phyloP scores from a whole-genome alignment of 176 grass and related monocot species.

The Musa acuminata region DNA sequence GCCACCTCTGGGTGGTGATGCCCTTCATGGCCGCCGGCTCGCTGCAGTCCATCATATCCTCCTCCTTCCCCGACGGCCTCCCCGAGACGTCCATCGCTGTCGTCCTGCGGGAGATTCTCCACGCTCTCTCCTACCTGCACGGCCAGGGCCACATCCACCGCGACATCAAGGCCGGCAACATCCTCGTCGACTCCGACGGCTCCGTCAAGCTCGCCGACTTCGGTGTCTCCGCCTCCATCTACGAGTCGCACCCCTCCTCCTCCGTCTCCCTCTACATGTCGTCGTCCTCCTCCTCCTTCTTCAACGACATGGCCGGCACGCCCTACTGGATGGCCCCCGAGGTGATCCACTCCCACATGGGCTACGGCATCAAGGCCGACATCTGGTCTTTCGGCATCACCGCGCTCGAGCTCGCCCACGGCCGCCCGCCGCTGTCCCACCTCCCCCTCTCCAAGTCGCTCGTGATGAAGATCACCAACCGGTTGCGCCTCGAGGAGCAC shows the following conservation, averaged over 20 bases:
- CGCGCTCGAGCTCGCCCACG: conserved; percentile 84
- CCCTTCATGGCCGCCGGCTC: conserved; percentile 90
- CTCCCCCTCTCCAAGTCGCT: conserved; percentile 87
- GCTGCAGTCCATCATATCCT: conserved; percentile 63
- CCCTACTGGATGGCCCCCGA: conserved; percentile 97
- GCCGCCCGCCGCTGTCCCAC: conserved; percentile 71
- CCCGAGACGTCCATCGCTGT: conserved; percentile 55
- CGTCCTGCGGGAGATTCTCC: conserved; percentile 61
- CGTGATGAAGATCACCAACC: conserved; percentile 66
- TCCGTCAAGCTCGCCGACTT: conserved; percentile 87
- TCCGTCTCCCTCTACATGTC: conserved; percentile 18
- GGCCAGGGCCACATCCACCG: conserved; percentile 81
- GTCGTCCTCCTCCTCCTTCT: conserved; percentile 33
- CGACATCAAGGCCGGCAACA: conserved; percentile 86
- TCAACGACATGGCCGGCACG: conserved; percentile 73
- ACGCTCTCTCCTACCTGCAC: conserved; percentile 73
- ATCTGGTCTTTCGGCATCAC: conserved; percentile 98
- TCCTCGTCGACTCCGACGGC: conserved; percentile 66
- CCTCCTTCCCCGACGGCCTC: conserved; percentile 54
- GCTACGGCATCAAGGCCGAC: conserved; percentile 88
- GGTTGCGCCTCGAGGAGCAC: conserved; percentile 55
- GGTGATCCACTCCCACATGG: conserved; percentile 85
- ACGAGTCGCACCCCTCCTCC: conserved; percentile 35
- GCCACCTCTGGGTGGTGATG: conserved; percentile 85
- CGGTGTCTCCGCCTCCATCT: conserved; percentile 87